Evolutionary conservation across 148 eudicot species (phyloP), one percentile per base, ranked within the genome.

Genomic region (Rheum nobile): DNA sequence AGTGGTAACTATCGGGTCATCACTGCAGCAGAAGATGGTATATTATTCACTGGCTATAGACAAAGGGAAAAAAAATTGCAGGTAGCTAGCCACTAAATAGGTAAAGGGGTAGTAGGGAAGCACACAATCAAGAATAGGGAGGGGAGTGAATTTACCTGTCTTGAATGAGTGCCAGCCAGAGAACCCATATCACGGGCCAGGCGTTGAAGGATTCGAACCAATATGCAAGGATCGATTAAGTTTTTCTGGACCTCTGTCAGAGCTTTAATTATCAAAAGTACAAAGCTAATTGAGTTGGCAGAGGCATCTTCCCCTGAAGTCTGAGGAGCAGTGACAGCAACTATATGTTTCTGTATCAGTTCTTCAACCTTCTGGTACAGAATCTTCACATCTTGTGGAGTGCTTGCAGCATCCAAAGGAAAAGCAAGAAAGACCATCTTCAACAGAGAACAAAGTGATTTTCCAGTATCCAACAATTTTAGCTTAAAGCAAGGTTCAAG

Each of bases 401-500:
- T 90, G 78, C 81, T 83, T 21, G 83, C 43, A 32, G 90, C 87
- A 80, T 95, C 99, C 80, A 89, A 81, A 69, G 97, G 99, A 80
- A 87, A 95, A 52, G 99, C 94, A 75, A 81, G 75, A 79, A 88
- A 95, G 24, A 91, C 97, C 90, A 92, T 95, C 85, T 89, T 95
- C 89, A 95, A 81, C 77, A 95, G 77, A 74, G 96, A 90, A 71
- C 99, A 92, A 73, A 95, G 78, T 28, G 99, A 92, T 79, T 89
- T 90, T 70, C 99, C 99, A 75, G 91, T 87, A 83, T 95, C 99
- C 75, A 88, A 80, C 96, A 90, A 86, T 88, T 92, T 91, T 74
- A 83, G 89, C 87, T 90, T 88, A 82, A 95, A 95, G 76, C 99
- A 95, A 35, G 99, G 96, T 84, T 95, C 99, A 75, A 95, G 96